Conservation (phyloP, 768 basidiomycete genomes). For the Tremella fuciformis region DNA sequence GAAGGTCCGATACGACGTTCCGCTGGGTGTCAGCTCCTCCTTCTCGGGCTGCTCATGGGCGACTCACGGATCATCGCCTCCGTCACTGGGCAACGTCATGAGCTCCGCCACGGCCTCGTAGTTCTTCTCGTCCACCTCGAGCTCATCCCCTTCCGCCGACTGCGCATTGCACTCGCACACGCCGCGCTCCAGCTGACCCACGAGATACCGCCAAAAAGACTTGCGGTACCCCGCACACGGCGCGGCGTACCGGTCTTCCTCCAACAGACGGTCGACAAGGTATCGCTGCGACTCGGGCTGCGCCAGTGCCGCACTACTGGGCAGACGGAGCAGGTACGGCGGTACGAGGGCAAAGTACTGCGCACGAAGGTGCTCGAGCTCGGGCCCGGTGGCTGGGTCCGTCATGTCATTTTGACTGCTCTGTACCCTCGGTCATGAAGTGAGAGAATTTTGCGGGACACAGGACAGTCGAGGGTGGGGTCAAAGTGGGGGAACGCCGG, state of each 20-base stretch:
- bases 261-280: slow-evolving; percentile 24
- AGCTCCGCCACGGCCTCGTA: slow-evolving; percentile 39
- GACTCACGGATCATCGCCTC: slow-evolving; percentile 6
- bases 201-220: slow-evolving; percentile 29
- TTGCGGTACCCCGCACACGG: slow-evolving; percentile 24
- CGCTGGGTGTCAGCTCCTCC: neutral
- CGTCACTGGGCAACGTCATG: slow-evolving; percentile 24
- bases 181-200: slow-evolving; percentile 13
- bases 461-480: neutral
- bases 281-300: slow-evolving; percentile 8
- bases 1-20: slow-evolving; percentile 43
- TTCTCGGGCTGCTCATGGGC: neutral
- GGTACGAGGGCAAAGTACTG: slow-evolving; percentile 42
- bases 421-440: too few relatives aligned
- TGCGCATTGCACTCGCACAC: slow-evolving; percentile 12
- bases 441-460: too few relatives aligned
- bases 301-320: slow-evolving; percentile 11
- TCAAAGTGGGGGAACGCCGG: neutral
- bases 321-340: slow-evolving; percentile 23
- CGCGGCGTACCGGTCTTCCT: slow-evolving; percentile 5
- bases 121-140: slow-evolving; percentile 36
- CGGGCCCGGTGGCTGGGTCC: neutral
- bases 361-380: slow-evolving; percentile 17
- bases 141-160: slow-evolving; percentile 29
- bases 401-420: neutral